These are phyloP conservation scores for Aurinia saxatilis DNA, from an alignment of 345 rosid genomes.

Conservation along the genomic window DNA sequence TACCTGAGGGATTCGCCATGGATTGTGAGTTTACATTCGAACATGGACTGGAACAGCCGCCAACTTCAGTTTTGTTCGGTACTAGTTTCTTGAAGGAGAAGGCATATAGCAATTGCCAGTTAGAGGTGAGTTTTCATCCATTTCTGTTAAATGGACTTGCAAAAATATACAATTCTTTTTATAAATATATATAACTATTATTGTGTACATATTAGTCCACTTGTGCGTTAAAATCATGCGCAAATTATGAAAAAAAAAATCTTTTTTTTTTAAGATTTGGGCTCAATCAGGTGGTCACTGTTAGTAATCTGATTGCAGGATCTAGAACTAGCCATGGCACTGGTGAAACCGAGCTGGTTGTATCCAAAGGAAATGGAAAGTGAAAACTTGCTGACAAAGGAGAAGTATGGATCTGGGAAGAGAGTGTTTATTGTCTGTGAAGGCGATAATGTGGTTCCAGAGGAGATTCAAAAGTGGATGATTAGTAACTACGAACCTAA, in stretches of 20 bases:
- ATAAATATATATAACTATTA: too few species aligned
- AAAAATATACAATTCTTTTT: too few species aligned
- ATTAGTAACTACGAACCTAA: constrained; percentile 31
- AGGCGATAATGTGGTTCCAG: constrained; percentile 28
- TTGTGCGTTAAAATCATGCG: background rate
- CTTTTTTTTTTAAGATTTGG: background rate
- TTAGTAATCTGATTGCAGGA: constrained; percentile 26
- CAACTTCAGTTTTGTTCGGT: constrained; percentile 31
- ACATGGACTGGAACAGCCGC: constrained; percentile 25
- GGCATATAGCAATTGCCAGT: constrained; percentile 19
- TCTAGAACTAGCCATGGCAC: constrained; percentile 32
- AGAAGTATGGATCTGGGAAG: constrained; percentile 27
- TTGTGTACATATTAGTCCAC: background rate
- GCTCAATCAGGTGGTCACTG: background rate
- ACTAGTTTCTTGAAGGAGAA: constrained; percentile 27
- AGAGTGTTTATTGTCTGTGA: constrained; percentile 33
- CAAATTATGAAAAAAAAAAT: too few species aligned
- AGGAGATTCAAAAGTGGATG: constrained; percentile 39
- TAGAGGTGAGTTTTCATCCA: constrained; percentile 17
- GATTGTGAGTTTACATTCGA: constrained; percentile 30
- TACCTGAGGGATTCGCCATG: constrained; percentile 30
- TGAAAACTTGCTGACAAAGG: constrained; percentile 21
- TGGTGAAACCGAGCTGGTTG: constrained; percentile 35
- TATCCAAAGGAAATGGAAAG: constrained; percentile 29
- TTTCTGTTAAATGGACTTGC: background rate